A percentile compares a stretch with the other conserved stretches of the same genome.
Evolutionary conservation across 164 flowering plant genomes (phyloP).

Genomic region (Houttuynia cordata): DNA sequence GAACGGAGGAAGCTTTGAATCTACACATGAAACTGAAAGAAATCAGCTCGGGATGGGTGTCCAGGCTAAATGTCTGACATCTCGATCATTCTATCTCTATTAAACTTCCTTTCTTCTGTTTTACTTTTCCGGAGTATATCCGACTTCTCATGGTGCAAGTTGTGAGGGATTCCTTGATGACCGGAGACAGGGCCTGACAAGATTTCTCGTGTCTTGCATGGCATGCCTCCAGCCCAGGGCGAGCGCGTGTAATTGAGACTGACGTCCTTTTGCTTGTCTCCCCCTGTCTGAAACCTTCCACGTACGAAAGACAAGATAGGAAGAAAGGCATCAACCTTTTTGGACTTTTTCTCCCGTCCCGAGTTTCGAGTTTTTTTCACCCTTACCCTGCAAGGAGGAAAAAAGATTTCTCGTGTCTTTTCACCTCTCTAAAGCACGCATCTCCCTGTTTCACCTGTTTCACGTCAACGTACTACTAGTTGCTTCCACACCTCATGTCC

Average conservation of each 20-base stretch:
- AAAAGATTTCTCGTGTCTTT: too few relatives aligned
- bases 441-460: too few relatives aligned
- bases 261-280: not conserved
- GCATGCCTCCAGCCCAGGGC: slow-evolving; percentile 1
- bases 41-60: not conserved
- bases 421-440: too few relatives aligned
- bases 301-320: not conserved
- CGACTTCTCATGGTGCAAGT: not conserved
- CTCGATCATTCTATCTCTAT: too few relatives aligned
- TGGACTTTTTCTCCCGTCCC: not conserved
- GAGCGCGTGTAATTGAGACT: slow-evolving; percentile 3
- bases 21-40: not conserved
- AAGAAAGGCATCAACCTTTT: slow-evolving; percentile 1
- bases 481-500: too few relatives aligned
- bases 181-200: slow-evolving; percentile 1
- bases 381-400: not conserved
- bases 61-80: too few relatives aligned
- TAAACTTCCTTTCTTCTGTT: too few relatives aligned
- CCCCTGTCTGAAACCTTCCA: not conserved
- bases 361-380: not conserved
- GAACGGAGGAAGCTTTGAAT: too few relatives aligned
- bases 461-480: too few relatives aligned
- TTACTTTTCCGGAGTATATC: not conserved
- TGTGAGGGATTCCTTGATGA: not conserved
- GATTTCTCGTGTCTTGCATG: slow-evolving; percentile 4